phyloP scores from a whole-genome alignment of 2,329 filamentous ascomycete species.

The Alternaria arbusti region DNA sequence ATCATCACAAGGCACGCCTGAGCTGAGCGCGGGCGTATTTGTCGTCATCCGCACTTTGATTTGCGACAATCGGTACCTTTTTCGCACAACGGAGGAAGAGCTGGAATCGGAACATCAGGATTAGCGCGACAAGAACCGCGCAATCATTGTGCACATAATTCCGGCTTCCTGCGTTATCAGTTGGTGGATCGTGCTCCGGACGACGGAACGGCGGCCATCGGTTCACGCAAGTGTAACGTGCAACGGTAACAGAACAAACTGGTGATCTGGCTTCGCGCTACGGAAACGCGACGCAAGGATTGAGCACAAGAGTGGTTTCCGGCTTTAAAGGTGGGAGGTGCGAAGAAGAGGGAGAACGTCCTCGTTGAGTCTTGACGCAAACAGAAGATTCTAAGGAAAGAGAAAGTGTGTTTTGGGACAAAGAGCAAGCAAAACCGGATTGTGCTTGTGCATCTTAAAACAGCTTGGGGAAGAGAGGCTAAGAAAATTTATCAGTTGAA shows the following conservation, averaged over 20 bases:
- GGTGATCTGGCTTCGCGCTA: not conserved
- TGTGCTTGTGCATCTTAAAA: not conserved
- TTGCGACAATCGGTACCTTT: not conserved
- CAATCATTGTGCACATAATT: not conserved
- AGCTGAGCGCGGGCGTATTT: not conserved
- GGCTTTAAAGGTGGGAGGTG: not conserved
- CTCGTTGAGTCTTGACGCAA: not conserved
- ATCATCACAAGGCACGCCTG: not conserved
- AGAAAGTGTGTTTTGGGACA: not conserved
- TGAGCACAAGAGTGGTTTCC: not conserved
- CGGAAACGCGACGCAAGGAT: not conserved
- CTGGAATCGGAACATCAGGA: not conserved
- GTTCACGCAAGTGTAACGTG: constrained; percentile 8
- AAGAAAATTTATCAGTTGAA: not conserved
- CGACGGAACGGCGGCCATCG: not conserved
- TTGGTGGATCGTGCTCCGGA: constrained; percentile 6
- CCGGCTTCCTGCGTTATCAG: constrained; percentile 6
- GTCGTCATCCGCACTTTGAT: not conserved
- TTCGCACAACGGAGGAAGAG: not conserved
- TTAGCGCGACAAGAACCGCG: not conserved
- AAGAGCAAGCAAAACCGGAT: not conserved
- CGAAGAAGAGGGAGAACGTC: not conserved
- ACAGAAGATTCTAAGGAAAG: not conserved
- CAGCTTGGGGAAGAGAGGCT: not conserved
- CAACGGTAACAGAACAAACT: not conserved